Evolutionary conservation across 345 rosid genomes (phyloP).

Genomic region (Gossypium arboreum): DNA sequence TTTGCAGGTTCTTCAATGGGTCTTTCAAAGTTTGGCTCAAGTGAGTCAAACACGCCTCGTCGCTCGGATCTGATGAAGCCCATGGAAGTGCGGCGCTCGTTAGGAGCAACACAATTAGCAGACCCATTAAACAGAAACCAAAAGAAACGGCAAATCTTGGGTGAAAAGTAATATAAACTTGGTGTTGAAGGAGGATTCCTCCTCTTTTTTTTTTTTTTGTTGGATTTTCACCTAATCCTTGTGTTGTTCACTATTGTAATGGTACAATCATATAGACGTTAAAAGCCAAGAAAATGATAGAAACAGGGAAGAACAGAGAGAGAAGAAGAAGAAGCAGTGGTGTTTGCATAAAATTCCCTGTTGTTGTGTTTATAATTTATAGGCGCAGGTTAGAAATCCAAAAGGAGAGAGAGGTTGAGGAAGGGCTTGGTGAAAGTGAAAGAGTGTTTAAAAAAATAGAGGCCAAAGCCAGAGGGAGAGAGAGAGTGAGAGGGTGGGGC

Average conservation of each 20-base stretch:
- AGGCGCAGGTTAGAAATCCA: constrained; percentile 9
- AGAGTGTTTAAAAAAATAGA: neutral
- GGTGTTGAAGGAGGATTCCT: too few species aligned
- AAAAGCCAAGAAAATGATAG: neutral
- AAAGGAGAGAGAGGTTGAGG: neutral
- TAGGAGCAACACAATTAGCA: constrained; percentile 32
- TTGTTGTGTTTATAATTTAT: neutral
- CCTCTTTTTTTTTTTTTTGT: too few species aligned
- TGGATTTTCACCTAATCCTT: neutral
- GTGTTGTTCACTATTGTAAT: neutral
- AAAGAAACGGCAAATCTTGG: neutral
- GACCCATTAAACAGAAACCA: constrained; percentile 12
- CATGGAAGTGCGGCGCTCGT: constrained; percentile 28
- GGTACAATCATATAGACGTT: neutral
- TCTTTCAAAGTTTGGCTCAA: constrained; percentile 51
- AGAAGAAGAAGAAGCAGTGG: neutral
- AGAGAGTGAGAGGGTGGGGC: neutral
- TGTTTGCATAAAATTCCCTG: neutral
- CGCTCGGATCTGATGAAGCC: constrained; percentile 52
- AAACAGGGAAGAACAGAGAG: neutral
- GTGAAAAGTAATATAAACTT: neutral
- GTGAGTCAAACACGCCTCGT: constrained; percentile 59
- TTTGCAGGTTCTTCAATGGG: constrained; percentile 58
- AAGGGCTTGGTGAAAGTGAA: neutral
- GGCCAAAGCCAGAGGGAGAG: neutral